These are phyloP conservation scores for Schizonepeta tenuifolia DNA, from an alignment of 257 asterid species.

Conservation along the genomic window DNA sequence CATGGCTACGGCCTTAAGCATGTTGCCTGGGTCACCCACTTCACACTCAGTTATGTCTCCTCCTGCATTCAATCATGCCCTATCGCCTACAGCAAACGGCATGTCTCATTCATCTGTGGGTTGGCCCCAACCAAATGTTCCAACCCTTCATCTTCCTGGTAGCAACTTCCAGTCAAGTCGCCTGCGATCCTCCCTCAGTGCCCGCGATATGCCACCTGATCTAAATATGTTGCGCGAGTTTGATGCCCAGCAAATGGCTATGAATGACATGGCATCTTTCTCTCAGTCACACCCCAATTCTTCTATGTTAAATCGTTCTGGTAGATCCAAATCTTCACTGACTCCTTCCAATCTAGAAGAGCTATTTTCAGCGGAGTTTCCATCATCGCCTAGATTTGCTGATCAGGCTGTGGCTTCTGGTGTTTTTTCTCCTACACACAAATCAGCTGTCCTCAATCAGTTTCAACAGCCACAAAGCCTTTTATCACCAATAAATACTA, in stretches of 20 bases:
- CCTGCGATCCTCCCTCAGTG: constrained; percentile 82
- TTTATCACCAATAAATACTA: constrained; percentile 74
- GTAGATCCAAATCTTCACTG: constrained; percentile 57
- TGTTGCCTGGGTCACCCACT: constrained; percentile 85
- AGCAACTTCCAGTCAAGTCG: constrained; percentile 95
- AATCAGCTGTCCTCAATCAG: constrained; percentile 68
- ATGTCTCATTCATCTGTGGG: constrained; percentile 59
- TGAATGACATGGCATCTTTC: constrained; percentile 64
- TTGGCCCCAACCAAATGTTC: constrained; percentile 88
- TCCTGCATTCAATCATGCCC: constrained; percentile 62
- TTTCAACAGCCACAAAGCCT: constrained; percentile 80
- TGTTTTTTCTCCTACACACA: constrained; percentile 78
- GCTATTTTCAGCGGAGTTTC: constrained; percentile 73
- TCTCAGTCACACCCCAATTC: constrained; percentile 62
- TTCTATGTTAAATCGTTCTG: constrained; percentile 52
- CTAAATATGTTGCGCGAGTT: constrained; percentile 56
- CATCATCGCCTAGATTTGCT: constrained; percentile 73
- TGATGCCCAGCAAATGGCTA: constrained; percentile 65
- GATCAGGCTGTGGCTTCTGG: constrained; percentile 71
- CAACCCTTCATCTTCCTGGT: constrained; percentile 82
- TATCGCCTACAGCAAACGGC: constrained; percentile 80
- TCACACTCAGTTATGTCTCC: constrained; percentile 77
- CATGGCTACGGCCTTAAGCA: constrained; percentile 82
- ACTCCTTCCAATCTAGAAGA: constrained; percentile 96
- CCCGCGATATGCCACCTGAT: constrained; percentile 78